Evolutionary conservation across 139 green algal species (phyloP), one percentile per base, ranked within the genome.

Genomic region (Auxenochlorella pyrenoidosa): DNA sequence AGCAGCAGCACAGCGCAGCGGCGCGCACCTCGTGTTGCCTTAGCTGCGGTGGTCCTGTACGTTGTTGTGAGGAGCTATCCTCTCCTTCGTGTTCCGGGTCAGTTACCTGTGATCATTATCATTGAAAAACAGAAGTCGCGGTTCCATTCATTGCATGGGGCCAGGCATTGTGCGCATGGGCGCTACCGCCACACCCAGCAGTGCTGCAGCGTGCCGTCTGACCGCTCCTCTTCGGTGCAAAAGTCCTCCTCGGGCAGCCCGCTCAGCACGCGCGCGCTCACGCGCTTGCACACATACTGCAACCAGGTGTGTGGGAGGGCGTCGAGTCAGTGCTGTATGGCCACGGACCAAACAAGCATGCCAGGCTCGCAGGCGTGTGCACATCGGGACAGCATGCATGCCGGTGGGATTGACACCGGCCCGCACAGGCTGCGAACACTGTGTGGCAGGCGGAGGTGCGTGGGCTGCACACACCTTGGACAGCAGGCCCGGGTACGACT

Each of bases 271-370:
- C 54, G 58, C 6, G 59, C 84, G 15, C 22, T 36, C 19, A 88
- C 84, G 12, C 84, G 58, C 13, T 88, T 78, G 75, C 84, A 88
- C 4, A 76, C 41, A 24, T 88, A 88, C 84, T 88, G 84, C 84
- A 51, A 18, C 12, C 3, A 30, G n/a, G 32, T 40, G 24, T 28
- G 59, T 78, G 40, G 21, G n/a, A 63, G 44, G 28, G 36, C 30
- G 22, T 24, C 16, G 28, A 40, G 38, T 38, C 13, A 36, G 41
- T 63, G 12, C 15, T 63, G 54, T 63, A 10, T 54, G 6, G 47
- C 8, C 32, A 75, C 4, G 41, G 26, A 76, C n/a, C 12, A 54
- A 76, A 76, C 18, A 71, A 19, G 24, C 40, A 12, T 60, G 19
- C 32, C 41, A 47, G 77, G 26, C 16, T 70, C 47, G 21, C 40